Evolutionary conservation across 345 rosid species (phyloP), one percentile per base, ranked within the genome.

Genomic region (Adansonia digitata): DNA sequence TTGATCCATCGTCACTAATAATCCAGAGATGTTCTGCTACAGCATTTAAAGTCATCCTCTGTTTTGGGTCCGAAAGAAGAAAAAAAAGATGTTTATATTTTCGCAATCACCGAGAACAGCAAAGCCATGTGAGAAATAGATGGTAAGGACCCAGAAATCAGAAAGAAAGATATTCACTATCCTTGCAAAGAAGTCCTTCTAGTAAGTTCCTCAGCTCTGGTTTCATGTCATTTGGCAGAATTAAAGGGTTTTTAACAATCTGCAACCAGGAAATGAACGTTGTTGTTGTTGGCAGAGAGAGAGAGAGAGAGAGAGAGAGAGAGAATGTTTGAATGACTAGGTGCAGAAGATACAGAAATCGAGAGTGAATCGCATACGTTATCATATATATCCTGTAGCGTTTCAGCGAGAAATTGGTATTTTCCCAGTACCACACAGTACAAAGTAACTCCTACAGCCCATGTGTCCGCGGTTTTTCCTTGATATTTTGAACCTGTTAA

Each of bases 391-490:
- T 95, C 98, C 77, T 93, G 99, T 60, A 93, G 87, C 26, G 98
- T 90, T 70, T 95, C 98, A 56, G 97, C 98, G 5, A 93, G 93
- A 83, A 91, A 95, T 29, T 98, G 99, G 82, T 93, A 93, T 49
- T 87, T 80, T 69, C 98, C 99, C 39, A 86, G 72, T 68, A 93
- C 80, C 98, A 95, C 89, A 79, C 85, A 86, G 85, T 93, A 93
- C 85, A 95, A 83, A 74, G 97, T 90, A 77, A 95, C 92, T 78
- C 98, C 99, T 51, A 93, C 88, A 7, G 97, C 99, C 99, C 99
- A 95, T 46, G 94, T 90, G 82, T 95, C 99, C 9, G 99, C 98
- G 74, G 87, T 90, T 88, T 79, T 91, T 75, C 99, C 98, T 65
- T 78, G 90, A 73, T 95, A 95, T 8, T 91, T 90, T 79, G 84